phyloP scores from a whole-genome alignment of 148 eudicot genomes.

The Beta vulgaris region DNA sequence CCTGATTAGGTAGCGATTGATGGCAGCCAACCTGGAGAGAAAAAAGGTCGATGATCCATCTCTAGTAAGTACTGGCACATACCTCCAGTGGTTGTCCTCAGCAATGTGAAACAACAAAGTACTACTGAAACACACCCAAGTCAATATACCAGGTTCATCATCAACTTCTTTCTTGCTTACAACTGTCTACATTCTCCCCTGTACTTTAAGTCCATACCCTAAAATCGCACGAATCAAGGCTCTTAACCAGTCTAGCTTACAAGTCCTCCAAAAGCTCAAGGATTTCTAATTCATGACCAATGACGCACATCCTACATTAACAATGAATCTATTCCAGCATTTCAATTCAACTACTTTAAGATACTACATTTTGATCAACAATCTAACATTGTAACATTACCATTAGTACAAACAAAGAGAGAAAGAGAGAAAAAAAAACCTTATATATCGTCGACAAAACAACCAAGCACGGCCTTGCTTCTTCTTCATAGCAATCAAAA shows the following conservation, averaged over 20 bases:
- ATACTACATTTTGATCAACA: too few species aligned
- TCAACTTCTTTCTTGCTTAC: too few species aligned
- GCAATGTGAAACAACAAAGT: too few species aligned
- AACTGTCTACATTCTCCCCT: too few species aligned
- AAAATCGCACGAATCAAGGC: not conserved
- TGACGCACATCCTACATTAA: not conserved
- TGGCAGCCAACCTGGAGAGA: too few species aligned
- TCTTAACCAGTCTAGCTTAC: not conserved
- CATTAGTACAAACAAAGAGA: not conserved
- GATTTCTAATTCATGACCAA: not conserved
- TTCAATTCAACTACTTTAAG: not conserved
- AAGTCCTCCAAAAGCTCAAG: not conserved
- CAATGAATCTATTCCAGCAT: not conserved
- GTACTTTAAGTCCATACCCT: not conserved
- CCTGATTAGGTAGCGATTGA: too few species aligned
- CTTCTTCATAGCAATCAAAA: slow-evolving; percentile 66
- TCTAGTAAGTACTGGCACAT: too few species aligned
- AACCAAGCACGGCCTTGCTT: slow-evolving; percentile 72
- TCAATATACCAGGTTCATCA: too few species aligned
- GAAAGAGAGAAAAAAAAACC: slow-evolving; percentile 38
- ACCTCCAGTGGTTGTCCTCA: too few species aligned
- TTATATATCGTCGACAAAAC: slow-evolving; percentile 67
- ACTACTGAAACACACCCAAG: too few species aligned
- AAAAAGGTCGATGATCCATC: too few species aligned
- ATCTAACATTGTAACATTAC: not conserved